These are phyloP conservation scores for Meyerozyma elateridarum DNA, from an alignment of 1,139 yeast genomes.

Conservation along the genomic window DNA sequence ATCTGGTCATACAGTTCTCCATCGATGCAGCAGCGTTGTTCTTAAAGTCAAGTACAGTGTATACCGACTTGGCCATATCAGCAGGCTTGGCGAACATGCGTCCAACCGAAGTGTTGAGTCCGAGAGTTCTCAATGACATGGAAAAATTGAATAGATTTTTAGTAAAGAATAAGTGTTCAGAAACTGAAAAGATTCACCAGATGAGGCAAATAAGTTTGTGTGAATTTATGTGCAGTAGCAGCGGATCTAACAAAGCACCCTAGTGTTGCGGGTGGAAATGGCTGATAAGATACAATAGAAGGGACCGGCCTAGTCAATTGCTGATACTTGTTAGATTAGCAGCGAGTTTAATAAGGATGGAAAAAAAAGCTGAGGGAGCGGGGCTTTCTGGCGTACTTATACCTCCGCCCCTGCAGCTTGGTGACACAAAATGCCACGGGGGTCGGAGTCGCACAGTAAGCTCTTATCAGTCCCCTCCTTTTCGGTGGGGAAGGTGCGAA, in stretches of 20 bases:
- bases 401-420: not conserved
- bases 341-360: too few species aligned
- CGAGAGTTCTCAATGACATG: slow-evolving; percentile 44
- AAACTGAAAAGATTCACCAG: too few species aligned
- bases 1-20: slow-evolving; percentile 50
- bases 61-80: slow-evolving; percentile 27
- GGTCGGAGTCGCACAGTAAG: not conserved
- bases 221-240: too few species aligned
- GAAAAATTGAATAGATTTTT: not conserved
- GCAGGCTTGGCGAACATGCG: slow-evolving; percentile 32
- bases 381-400: not conserved
- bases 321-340: too few species aligned
- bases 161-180: too few species aligned
- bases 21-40: slow-evolving; percentile 37
- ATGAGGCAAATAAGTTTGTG: too few species aligned
- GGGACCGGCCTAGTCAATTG: too few species aligned
- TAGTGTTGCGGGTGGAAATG: too few species aligned
- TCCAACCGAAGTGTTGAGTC: slow-evolving; percentile 34
- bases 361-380: not conserved
- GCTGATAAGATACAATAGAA: too few species aligned
- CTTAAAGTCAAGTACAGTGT: slow-evolving; percentile 54
- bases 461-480: slow-evolving; percentile 1
- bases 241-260: too few species aligned
- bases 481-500: too few species aligned
- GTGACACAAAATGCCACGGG: slow-evolving; percentile 1